Base-by-base conservation (phyloP, 345 rosid species). In the Eucalyptus tenuipes region DNA sequence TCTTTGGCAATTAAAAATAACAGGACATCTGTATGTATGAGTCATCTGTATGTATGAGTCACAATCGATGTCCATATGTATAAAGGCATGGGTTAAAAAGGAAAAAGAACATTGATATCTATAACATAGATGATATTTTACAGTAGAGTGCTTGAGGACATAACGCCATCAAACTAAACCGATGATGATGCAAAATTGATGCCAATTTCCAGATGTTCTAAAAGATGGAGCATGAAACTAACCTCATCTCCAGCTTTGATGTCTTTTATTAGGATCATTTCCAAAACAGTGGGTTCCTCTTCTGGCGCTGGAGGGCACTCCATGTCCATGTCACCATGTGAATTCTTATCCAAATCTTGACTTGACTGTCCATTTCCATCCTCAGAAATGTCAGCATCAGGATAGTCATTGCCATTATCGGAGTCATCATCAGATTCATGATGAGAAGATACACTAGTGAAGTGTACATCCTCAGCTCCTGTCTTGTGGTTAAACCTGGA, bases 401-500 rank as follows among this genome's bases (percentile, higher is more conserved):
- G 86, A 86, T 92, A 93, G 80, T 89, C 79, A 37, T 91, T 94
- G 55, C 92, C 90, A 49, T 92, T 94, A 88, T 87, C 27, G 4
- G 37, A 55, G 86, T 94, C 94, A 71, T 91, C 84, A 31, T 92
- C 96, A 47, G 95, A 93, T 53, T 93, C 97, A 90, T 88, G 88
- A 89, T 93, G 88, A 50, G 95, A 92, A 86, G 94, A 90, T 14
- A 90, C 91, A 89, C 89, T 81, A 37, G 97, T 94, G 91, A 96
- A 94, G 91, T 96, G 98, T 45, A 96, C 98, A 88, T 97, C 99
- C 90, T 96, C 99, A 6, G 95, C 96, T 44, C 97, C 99, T 47
- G 98, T 96, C 92, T 95, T 97, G 95, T 96, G 99, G 91, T 97
- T 97, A 91, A 96, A 97, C 85, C 99, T 96, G 93, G 81, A 92